Conservation (phyloP, 2,329 filamentous ascomycete genomes). For the Aspergillus niger region DNA sequence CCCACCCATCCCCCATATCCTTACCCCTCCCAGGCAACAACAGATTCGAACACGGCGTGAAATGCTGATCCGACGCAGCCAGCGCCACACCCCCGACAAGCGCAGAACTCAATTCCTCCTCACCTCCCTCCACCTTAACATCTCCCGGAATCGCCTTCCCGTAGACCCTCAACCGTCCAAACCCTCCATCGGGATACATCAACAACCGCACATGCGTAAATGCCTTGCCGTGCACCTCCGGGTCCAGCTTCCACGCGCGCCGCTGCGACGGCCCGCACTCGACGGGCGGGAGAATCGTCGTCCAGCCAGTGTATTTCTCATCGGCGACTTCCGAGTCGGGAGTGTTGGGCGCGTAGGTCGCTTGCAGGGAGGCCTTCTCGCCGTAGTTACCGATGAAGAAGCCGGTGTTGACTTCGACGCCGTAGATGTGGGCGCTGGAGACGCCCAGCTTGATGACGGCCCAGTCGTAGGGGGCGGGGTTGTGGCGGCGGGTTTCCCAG, state of each 20-base stretch:
- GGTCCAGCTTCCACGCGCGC: constrained; percentile 43
- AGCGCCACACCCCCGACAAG: constrained; percentile 45
- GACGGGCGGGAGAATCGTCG: constrained; percentile 40
- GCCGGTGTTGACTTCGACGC: constrained; percentile 49
- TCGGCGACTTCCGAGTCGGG: constrained; percentile 35
- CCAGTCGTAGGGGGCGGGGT: constrained; percentile 60
- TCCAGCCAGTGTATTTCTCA: constrained; percentile 40
- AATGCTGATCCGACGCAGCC: constrained; percentile 46
- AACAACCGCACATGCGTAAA: constrained; percentile 47
- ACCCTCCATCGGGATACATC: constrained; percentile 51
- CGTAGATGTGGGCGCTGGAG: constrained; percentile 41
- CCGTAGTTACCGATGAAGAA: constrained; percentile 51
- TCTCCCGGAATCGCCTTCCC: constrained; percentile 39
- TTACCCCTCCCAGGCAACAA: constrained; percentile 46
- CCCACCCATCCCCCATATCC: constrained; percentile 51
- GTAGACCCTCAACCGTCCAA: constrained; percentile 46
- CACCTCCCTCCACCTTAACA: neutral
- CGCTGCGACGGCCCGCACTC: constrained; percentile 45
- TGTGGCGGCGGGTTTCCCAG: constrained; percentile 65
- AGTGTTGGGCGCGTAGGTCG: constrained; percentile 28
- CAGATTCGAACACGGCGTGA: constrained; percentile 43
- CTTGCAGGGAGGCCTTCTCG: constrained; percentile 46
- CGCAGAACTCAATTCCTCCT: constrained; percentile 45
- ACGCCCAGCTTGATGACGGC: constrained; percentile 62
- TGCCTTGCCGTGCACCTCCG: constrained; percentile 28